Base-by-base conservation (phyloP, 2,329 filamentous ascomycete species). In the Phyllosticta capitalensis region DNA sequence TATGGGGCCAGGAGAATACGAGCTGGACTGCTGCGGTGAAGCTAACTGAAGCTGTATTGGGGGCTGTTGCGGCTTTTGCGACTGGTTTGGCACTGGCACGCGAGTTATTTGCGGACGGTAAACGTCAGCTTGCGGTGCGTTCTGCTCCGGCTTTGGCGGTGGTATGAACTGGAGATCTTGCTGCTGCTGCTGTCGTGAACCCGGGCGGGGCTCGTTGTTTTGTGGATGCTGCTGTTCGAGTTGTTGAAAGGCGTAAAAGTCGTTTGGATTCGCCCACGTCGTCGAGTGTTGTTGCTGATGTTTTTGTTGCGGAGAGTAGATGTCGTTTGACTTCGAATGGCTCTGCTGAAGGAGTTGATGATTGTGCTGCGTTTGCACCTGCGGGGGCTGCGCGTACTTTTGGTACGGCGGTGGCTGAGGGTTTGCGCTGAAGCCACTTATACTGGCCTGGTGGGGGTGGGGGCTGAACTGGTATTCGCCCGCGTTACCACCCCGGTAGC, bases 381-480 rank as follows among this genome's bases (percentile, higher is more conserved):
- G 53, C 26, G 52, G 48, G 45, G 24, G 52, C 22, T 54, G 57
- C 20, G 57, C 17, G 57, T 59, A 54, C 38, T 33, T 30, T 26
- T 59, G 59, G 38, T 57, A 57, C 5, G 52, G 57, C 48, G 57
- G 59, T 50, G 59, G 55, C 52, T 49, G 59, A 30, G 45, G 28
- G 14, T 54, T 38, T 30, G 24, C 38, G 60, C 33, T 59, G 26
- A 56, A 54, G 56, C 56, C 55, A 56, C 56, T 54, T 38, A 38
- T 38, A 38, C 30, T 38, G 51, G 64, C 63, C 56, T 70, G 67
- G 59, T 71, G 69, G 65, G 69, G 66, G 56, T 72, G 69, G 52
- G 71, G 67, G 67, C 71, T 72, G 67, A 72, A 72, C 61, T 72
- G 67, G 72, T 73, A 61, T 69, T 70, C 71, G 68, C 71, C 70